Evolutionary conservation across 2,329 filamentous ascomycete genomes (phyloP).

Genomic region (Fusarium euwallaceae): DNA sequence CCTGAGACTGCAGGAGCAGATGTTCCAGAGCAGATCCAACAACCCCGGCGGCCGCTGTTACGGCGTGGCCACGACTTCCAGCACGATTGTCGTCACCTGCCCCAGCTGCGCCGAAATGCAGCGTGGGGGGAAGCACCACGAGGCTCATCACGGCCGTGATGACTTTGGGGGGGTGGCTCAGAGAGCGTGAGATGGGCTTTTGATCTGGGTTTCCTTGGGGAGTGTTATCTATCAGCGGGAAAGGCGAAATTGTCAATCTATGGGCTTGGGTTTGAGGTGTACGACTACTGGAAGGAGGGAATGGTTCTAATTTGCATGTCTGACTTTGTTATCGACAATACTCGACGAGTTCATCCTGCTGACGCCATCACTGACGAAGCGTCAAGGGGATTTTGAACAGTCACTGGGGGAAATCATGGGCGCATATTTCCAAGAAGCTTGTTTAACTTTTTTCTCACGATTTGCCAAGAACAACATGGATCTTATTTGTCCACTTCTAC

Average conservation of each 20-base stretch:
- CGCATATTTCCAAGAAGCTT: constrained; percentile 1
- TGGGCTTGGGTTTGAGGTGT: background rate
- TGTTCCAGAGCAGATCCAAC: constrained; percentile 20
- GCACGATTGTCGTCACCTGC: constrained; percentile 26
- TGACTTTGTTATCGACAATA: background rate
- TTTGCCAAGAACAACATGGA: background rate
- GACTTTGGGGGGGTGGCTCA: background rate
- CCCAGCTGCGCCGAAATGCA: constrained; percentile 17
- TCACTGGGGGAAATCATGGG: background rate
- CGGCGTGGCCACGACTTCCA: constrained; percentile 32
- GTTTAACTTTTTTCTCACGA: background rate
- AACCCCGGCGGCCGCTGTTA: constrained; percentile 24
- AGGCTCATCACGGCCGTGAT: background rate
- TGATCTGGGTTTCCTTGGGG: background rate
- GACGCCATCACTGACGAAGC: background rate
- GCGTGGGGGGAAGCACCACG: constrained; percentile 5
- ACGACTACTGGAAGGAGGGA: background rate
- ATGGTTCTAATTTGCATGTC: background rate
- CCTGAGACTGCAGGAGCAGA: constrained; percentile 20
- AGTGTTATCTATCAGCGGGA: background rate
- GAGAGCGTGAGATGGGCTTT: background rate
- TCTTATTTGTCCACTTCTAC: background rate
- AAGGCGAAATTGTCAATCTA: background rate
- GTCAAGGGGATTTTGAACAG: background rate
- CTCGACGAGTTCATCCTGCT: background rate